Conservation (phyloP, 768 basidiomycete genomes). For the Exidia glandulosa region DNA sequence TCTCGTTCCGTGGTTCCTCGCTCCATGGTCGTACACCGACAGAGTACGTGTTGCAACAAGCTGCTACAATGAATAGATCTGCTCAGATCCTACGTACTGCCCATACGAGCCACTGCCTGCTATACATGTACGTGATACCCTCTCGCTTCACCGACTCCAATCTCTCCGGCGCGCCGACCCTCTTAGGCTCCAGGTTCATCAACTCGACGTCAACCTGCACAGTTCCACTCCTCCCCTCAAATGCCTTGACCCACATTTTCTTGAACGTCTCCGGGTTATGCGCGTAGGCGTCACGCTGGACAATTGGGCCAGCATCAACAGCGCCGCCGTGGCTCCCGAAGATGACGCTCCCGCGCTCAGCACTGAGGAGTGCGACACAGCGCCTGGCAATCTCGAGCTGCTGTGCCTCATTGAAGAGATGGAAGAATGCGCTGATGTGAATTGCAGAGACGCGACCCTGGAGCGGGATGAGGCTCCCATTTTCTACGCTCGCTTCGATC, state of each 20-base stretch:
- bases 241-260: background rate
- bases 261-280: background rate
- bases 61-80: too few species aligned
- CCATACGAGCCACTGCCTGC: too few species aligned
- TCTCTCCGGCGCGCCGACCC: too few species aligned
- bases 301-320: background rate
- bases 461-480: constrained; percentile 1
- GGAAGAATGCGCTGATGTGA: constrained; percentile 14
- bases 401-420: constrained; percentile 31
- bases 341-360: constrained; percentile 33
- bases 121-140: too few species aligned
- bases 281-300: background rate
- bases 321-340: constrained; percentile 28
- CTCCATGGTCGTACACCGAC: too few species aligned
- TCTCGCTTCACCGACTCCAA: too few species aligned
- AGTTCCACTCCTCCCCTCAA: too few species aligned
- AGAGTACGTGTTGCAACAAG: too few species aligned
- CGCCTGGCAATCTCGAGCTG: constrained; percentile 32
- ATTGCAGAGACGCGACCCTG: constrained; percentile 9
- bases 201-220: too few species aligned
- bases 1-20: too few species aligned
- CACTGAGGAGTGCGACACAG: constrained; percentile 32
- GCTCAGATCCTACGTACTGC: too few species aligned
- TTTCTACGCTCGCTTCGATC: background rate
- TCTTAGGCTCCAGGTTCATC: too few species aligned